These are phyloP conservation scores for Grigorovia yakushimaensis DNA, from an alignment of 805 yeast genomes.

Conservation along the genomic window DNA sequence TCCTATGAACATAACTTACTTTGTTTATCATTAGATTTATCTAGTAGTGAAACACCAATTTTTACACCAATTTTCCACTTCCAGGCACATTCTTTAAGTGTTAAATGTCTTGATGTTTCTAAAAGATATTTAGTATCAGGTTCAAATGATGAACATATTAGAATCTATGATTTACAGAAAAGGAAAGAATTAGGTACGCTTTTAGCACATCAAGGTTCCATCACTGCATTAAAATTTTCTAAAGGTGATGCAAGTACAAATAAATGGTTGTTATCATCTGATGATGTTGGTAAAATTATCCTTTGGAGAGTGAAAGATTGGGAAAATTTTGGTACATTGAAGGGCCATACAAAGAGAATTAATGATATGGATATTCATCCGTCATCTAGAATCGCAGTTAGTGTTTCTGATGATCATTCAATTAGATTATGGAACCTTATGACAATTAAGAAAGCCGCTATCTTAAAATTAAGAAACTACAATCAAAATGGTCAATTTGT, in stretches of 20 bases:
- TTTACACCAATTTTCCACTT: constrained; percentile 94
- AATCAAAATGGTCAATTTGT: constrained; percentile 58
- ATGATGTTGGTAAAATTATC: constrained; percentile 81
- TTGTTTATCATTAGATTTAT: constrained; percentile 68
- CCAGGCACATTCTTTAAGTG: constrained; percentile 85
- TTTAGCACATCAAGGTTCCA: constrained; percentile 80
- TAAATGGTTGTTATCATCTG: constrained; percentile 85
- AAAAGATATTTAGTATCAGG: constrained; percentile 86
- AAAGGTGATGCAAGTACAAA: constrained; percentile 30
- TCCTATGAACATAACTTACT: constrained; percentile 90
- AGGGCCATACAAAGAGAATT: constrained; percentile 79
- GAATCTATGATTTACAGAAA: constrained; percentile 87
- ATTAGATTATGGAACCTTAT: constrained; percentile 89
- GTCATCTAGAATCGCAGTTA: constrained; percentile 78
- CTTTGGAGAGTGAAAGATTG: constrained; percentile 96
- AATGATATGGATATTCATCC: constrained; percentile 87
- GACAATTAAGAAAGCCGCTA: constrained; percentile 92
- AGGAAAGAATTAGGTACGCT: constrained; percentile 89
- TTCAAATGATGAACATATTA: constrained; percentile 89
- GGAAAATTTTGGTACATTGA: constrained; percentile 82
- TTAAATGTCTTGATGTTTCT: constrained; percentile 74
- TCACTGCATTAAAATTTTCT: constrained; percentile 68
- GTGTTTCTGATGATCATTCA: constrained; percentile 78
- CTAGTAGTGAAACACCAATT: constrained; percentile 37
- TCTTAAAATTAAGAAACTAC: constrained; percentile 59